These are phyloP conservation scores for Metschnikowia baotianmanensis DNA, from an alignment of 805 yeast species.

Conservation along the genomic window DNA sequence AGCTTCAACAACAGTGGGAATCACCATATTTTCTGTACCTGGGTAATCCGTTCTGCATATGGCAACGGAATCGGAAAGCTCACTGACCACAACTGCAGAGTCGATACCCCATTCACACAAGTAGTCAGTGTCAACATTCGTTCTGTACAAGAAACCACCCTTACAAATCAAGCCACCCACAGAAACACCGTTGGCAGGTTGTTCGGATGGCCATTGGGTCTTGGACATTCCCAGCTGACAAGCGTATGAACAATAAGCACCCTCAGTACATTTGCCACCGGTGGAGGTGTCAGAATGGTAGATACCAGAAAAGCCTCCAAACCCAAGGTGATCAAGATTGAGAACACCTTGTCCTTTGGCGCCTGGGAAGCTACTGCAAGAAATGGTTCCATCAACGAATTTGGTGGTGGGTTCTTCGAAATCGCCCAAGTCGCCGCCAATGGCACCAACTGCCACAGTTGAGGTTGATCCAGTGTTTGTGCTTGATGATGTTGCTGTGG, in stretches of 20 bases:
- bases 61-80: slow-evolving; percentile 67
- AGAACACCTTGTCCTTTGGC: slow-evolving; percentile 76
- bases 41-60: slow-evolving; percentile 99
- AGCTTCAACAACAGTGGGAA: slow-evolving; percentile 79
- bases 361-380: slow-evolving; percentile 66
- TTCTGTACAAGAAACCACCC: slow-evolving; percentile 77
- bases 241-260: slow-evolving; percentile 94
- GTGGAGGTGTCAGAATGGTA: slow-evolving; percentile 58
- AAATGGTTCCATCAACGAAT: slow-evolving; percentile 71
- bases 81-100: slow-evolving; percentile 65
- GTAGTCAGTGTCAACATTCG: slow-evolving; percentile 63
- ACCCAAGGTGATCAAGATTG: slow-evolving; percentile 63
- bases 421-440: slow-evolving; percentile 55
- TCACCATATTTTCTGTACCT: slow-evolving; percentile 97
- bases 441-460: slow-evolving; percentile 42
- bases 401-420: slow-evolving; percentile 55
- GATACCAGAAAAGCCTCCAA: slow-evolving; percentile 84
- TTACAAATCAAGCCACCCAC: slow-evolving; percentile 92
- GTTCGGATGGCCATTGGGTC: slow-evolving; percentile 93
- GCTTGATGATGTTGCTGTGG: slow-evolving; percentile 15
- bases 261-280: slow-evolving; percentile 76
- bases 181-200: slow-evolving; percentile 86
- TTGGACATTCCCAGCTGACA: slow-evolving; percentile 99
- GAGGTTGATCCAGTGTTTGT: slow-evolving; percentile 29
- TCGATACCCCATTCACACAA: slow-evolving; percentile 87